A percentile compares a stretch with the other conserved stretches of the same genome.
Conservation (phyloP, 2,329 filamentous ascomycete genomes). For the Magnaporthiopsis incrustans region DNA sequence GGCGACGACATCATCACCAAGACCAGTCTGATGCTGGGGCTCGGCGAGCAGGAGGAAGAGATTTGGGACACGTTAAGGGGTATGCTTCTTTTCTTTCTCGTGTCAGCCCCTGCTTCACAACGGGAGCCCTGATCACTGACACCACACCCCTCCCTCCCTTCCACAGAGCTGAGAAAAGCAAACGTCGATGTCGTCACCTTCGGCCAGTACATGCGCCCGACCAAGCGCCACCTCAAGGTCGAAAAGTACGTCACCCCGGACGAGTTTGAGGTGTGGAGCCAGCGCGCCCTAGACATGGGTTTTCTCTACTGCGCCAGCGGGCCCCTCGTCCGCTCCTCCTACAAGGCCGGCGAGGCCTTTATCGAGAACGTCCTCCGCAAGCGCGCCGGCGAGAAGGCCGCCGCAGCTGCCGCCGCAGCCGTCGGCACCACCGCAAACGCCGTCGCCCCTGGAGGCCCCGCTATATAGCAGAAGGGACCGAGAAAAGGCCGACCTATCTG, state of each 20-base stretch:
- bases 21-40: conserved; percentile 92
- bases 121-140: conserved; percentile 3
- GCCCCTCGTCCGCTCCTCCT: conserved; percentile 85
- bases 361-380: conserved; percentile 97
- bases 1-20: conserved; percentile 81
- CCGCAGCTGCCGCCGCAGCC: conserved; percentile 1
- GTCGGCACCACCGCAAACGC: conserved; percentile 2
- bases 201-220: conserved; percentile 99
- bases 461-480: too few relatives aligned
- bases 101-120: too few relatives aligned
- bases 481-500: too few relatives aligned
- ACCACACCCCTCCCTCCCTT: not conserved
- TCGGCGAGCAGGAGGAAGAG: conserved; percentile 87
- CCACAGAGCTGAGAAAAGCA: conserved; percentile 63
- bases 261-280: conserved; percentile 84
- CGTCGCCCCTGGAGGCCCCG: too few relatives aligned
- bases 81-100: conserved; percentile 25
- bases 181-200: conserved; percentile 95
- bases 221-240: conserved; percentile 95
- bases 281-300: conserved; percentile 85
- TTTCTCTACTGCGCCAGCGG: conserved; percentile 96
- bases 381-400: conserved; percentile 43
- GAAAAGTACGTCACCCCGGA: conserved; percentile 90
- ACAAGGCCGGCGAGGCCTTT: conserved; percentile 97
- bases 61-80: conserved; percentile 68